Evolutionary conservation across 2,329 filamentous ascomycete species (phyloP).

Genomic region (Emmonsiellopsis sp.): DNA sequence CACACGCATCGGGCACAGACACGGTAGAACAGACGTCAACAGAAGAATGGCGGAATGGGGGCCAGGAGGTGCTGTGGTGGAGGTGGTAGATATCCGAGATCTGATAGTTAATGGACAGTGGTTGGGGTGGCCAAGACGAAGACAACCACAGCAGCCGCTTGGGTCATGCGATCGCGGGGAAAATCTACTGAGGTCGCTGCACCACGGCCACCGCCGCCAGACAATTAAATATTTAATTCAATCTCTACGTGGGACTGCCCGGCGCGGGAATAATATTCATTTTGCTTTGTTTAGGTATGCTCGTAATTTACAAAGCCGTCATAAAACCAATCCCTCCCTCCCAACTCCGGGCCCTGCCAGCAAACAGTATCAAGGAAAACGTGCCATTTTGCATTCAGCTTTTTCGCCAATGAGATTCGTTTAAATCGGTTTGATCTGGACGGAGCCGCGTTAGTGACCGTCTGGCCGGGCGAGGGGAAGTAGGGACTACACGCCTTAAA

Average conservation of each 20-base stretch:
- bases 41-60: not conserved
- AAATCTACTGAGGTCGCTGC: not conserved
- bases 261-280: not conserved
- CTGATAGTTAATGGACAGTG: not conserved
- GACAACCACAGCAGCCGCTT: not conserved
- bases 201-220: not conserved
- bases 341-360: not conserved
- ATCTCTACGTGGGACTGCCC: not conserved
- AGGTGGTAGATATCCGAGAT: not conserved
- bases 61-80: not conserved
- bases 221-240: not conserved
- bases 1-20: constrained; percentile 27
- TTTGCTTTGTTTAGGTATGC: not conserved
- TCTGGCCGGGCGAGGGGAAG: constrained; percentile 15
- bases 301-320: constrained; percentile 1
- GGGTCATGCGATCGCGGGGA: constrained; percentile 29
- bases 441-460: not conserved
- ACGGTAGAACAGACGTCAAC: constrained; percentile 11
- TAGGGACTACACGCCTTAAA: constrained; percentile 60
- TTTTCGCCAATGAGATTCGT: not conserved
- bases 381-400: not conserved
- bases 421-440: constrained; percentile 43
- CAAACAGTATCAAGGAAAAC: not conserved
- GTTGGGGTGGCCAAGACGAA: not conserved
- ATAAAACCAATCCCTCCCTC: not conserved